Conservation (phyloP, 768 basidiomycete genomes). For the Russula ochroleuca region DNA sequence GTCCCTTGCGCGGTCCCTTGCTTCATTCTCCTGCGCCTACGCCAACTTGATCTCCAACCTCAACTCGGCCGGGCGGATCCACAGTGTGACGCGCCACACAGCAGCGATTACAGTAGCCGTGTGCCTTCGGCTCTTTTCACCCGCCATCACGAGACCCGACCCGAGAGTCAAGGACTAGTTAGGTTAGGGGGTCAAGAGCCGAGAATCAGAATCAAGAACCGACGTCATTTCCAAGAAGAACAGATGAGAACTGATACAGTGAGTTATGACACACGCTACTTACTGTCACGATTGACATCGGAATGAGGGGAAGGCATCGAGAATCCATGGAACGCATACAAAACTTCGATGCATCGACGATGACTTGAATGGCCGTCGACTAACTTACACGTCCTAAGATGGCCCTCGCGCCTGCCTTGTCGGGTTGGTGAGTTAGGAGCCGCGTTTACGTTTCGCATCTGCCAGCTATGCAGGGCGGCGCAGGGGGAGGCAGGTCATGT, state of each 20-base stretch:
- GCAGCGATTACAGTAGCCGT: no score
- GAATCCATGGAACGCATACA: background rate
- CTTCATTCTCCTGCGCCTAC: background rate
- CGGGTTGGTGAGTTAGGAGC: background rate
- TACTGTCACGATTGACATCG: background rate
- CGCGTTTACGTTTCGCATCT: slow-evolving; percentile 3
- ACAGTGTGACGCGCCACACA: background rate
- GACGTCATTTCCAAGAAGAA: background rate
- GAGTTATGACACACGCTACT: background rate
- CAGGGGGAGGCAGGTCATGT: no score
- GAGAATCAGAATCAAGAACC: background rate
- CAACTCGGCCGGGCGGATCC: background rate
- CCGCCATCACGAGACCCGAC: background rate
- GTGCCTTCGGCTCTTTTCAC: no score
- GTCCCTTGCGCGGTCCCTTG: background rate
- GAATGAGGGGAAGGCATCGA: background rate
- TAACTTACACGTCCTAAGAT: background rate
- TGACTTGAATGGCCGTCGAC: background rate
- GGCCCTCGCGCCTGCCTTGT: background rate
- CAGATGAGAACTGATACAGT: background rate
- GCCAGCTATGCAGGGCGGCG: background rate
- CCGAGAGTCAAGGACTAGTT: no score
- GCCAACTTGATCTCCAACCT: no score
- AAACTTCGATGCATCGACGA: slow-evolving; percentile 7
- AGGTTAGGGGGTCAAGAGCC: no score